Evolutionary conservation across 495 filamentous ascomycete genomes (phyloP).

Genomic region (Podospora conica): DNA sequence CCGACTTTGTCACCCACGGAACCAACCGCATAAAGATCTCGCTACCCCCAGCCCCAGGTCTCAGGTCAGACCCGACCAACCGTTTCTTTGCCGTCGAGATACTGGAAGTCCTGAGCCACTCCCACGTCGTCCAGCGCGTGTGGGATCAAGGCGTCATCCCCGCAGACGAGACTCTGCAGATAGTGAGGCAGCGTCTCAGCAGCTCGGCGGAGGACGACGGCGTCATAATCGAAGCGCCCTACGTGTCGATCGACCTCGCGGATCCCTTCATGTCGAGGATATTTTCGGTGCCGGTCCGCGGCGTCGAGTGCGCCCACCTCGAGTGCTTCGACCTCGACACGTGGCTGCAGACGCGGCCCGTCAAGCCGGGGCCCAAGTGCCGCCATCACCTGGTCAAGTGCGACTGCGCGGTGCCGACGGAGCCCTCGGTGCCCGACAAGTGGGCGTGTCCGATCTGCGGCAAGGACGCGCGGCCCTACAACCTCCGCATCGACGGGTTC

Average conservation of each 20-base stretch:
- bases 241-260: constrained; percentile 63
- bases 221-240: constrained; percentile 54
- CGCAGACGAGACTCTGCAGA: constrained; percentile 33
- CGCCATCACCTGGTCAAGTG: constrained; percentile 18
- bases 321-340: constrained; percentile 88
- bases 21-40: constrained; percentile 54
- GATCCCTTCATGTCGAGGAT: constrained; percentile 69
- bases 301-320: constrained; percentile 53
- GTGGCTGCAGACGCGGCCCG: constrained; percentile 59
- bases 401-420: constrained; percentile 24
- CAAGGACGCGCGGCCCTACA: constrained; percentile 65
- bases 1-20: constrained; percentile 45
- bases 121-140: constrained; percentile 41
- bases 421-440: constrained; percentile 58
- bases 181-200: constrained; percentile 46
- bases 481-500: constrained; percentile 63
- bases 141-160: constrained; percentile 28
- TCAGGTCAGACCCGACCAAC: constrained; percentile 29
- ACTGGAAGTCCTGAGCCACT: constrained; percentile 49
- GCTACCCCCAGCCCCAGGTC: constrained; percentile 38
- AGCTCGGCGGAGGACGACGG: constrained; percentile 54
- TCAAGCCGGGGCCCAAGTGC: constrained; percentile 37
- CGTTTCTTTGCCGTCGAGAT: constrained; percentile 60
- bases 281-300: constrained; percentile 65
- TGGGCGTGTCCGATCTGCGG: constrained; percentile 79